A percentile compares a stretch with the other conserved stretches of the same genome.
phyloP scores from a whole-genome alignment of 345 rosid genomes.

The Triadica sebifera region DNA sequence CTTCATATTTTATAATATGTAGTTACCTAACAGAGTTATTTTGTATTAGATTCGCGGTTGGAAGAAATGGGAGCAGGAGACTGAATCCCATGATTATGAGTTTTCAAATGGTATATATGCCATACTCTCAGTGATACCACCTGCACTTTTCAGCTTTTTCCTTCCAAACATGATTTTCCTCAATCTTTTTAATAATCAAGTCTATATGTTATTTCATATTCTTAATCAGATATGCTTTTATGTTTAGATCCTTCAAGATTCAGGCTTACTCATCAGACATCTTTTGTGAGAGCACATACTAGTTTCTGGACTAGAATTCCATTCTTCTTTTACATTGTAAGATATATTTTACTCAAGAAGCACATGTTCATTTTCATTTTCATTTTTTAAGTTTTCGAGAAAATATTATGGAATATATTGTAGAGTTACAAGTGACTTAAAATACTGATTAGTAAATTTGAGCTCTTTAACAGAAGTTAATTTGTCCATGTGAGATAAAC shows the following conservation, averaged over 20 bases:
- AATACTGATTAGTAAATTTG: background rate
- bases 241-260: slow-evolving; percentile 83
- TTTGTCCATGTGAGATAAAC: background rate
- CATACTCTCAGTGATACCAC: background rate
- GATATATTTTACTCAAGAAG: slow-evolving; percentile 17
- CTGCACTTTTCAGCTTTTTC: slow-evolving; percentile 7
- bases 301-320: slow-evolving; percentile 94
- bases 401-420: background rate
- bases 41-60: slow-evolving; percentile 75
- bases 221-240: slow-evolving; percentile 7
- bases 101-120: slow-evolving; percentile 64
- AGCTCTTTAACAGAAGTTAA: background rate
- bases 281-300: slow-evolving; percentile 79
- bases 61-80: slow-evolving; percentile 93
- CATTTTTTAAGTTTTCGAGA: background rate
- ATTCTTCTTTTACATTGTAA: slow-evolving; percentile 73
- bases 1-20: background rate
- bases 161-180: no score
- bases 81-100: slow-evolving; percentile 66
- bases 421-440: background rate
- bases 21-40: background rate
- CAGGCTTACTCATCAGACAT: slow-evolving; percentile 85
- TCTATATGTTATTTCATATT: slow-evolving; percentile 15
- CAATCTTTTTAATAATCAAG: background rate
- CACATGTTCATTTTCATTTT: background rate